Conservation (phyloP, 2,329 filamentous ascomycete species). For the Rhynchosporium graminicola region DNA sequence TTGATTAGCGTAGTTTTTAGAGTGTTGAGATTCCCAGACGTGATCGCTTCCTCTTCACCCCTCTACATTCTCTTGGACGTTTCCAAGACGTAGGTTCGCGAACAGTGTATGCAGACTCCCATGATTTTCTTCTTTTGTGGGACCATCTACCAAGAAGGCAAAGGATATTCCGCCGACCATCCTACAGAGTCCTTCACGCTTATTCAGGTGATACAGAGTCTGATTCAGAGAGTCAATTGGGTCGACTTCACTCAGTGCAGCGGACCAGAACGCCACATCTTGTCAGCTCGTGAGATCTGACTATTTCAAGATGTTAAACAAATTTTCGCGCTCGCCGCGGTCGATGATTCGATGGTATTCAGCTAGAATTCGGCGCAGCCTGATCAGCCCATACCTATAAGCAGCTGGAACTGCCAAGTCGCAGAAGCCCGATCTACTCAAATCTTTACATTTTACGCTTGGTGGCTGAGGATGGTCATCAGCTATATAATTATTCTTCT, state of each 20-base stretch:
- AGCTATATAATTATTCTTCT: background rate
- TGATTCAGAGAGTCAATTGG: background rate
- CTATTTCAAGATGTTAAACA: background rate
- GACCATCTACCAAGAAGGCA: too few relatives aligned
- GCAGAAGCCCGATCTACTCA: background rate
- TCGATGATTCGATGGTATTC: background rate
- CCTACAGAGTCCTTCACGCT: too few relatives aligned
- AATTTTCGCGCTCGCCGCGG: background rate
- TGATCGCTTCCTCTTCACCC: too few relatives aligned
- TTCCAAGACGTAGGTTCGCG: too few relatives aligned
- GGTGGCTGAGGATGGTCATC: background rate
- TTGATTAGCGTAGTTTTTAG: too few relatives aligned
- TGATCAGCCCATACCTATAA: background rate
- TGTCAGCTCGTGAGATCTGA: background rate
- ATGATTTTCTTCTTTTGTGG: too few relatives aligned
- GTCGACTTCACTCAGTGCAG: too few relatives aligned
- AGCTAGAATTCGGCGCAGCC: background rate
- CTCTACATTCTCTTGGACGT: too few relatives aligned
- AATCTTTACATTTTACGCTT: background rate
- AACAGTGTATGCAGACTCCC: too few relatives aligned
- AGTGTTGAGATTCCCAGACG: too few relatives aligned
- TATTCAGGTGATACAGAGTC: too few relatives aligned
- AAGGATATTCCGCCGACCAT: too few relatives aligned
- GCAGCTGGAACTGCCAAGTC: conserved; percentile 4
- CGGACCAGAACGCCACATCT: background rate